These are phyloP conservation scores for Psilocybe cubensis DNA, from an alignment of 768 basidiomycete genomes.

Conservation along the genomic window DNA sequence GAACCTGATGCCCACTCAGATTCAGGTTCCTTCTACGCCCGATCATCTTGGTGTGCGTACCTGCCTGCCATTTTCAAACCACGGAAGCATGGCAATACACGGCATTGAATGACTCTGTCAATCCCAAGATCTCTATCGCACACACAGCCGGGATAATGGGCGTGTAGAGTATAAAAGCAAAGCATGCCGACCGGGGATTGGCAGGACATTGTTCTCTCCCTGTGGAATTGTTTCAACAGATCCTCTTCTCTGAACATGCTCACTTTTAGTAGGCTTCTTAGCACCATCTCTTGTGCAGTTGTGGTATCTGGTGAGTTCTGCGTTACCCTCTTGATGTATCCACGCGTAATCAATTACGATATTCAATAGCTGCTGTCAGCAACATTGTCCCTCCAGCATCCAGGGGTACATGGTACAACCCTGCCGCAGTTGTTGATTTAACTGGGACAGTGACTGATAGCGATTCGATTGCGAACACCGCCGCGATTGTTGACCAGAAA, in stretches of 20 bases:
- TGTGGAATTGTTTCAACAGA: conserved; percentile 9
- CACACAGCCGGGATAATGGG: conserved; percentile 14
- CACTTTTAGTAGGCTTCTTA: conserved; percentile 17
- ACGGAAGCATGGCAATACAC: conserved; percentile 21
- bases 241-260: conserved; percentile 11
- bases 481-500: conserved; percentile 42
- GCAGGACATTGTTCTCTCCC: conserved; percentile 19
- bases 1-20: conserved; percentile 18
- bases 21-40: conserved; percentile 21
- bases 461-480: conserved; percentile 38
- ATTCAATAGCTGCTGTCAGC: conserved; percentile 24
- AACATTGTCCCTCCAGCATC: conserved; percentile 29
- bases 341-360: no score
- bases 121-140: conserved; percentile 20
- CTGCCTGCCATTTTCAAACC: conserved; percentile 28
- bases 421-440: conserved; percentile 22
- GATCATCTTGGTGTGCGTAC: conserved; percentile 28
- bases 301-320: conserved; percentile 23
- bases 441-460: conserved; percentile 33
- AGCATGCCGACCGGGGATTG: conserved; percentile 10
- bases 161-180: conserved; percentile 21
- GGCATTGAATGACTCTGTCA: conserved; percentile 22
- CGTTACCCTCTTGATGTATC: no score
- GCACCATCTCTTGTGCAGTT: conserved; percentile 22
- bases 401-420: conserved; percentile 26